A percentile compares a stretch with the other conserved stretches of the same genome.
Evolutionary conservation across 2,329 filamentous ascomycete genomes (phyloP).

Genomic region (Sclerotiophoma versabilis): DNA sequence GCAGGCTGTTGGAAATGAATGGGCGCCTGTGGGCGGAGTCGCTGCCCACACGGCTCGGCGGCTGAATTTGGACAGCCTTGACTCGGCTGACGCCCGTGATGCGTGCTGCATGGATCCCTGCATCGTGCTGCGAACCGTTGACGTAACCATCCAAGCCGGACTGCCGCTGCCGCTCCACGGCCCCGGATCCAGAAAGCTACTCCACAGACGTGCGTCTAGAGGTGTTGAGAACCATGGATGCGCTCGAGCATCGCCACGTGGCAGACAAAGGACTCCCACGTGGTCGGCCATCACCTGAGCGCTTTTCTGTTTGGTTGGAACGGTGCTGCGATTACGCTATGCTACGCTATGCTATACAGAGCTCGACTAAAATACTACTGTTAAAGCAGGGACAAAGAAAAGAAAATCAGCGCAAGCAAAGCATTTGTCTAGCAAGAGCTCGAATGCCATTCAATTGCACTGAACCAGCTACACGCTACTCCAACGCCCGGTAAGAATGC

Average conservation of each 20-base stretch:
- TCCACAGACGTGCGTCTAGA: conserved; percentile 16
- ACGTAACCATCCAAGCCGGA: conserved; percentile 5
- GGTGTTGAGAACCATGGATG: not conserved
- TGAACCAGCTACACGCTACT: conserved; percentile 20
- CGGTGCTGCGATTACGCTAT: conserved; percentile 9
- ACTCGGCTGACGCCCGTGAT: conserved; percentile 12
- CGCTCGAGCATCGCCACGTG: not conserved
- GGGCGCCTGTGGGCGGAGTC: conserved; percentile 2
- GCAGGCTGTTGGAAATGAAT: not conserved
- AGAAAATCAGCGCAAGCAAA: not conserved
- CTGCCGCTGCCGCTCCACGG: conserved; percentile 10
- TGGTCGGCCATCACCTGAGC: not conserved
- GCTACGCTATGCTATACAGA: conserved; percentile 16
- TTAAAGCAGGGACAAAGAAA: not conserved
- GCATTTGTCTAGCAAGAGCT: conserved; percentile 4
- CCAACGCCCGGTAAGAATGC: conserved; percentile 29
- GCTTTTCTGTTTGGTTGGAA: not conserved
- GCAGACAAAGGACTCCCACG: conserved; percentile 7
- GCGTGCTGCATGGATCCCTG: conserved; percentile 10
- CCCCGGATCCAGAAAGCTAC: conserved; percentile 1
- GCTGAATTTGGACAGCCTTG: conserved; percentile 15
- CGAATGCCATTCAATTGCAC: conserved; percentile 30
- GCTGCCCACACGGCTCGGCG: conserved; percentile 9
- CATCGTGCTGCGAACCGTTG: conserved; percentile 3
- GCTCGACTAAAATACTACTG: conserved; percentile 11